These are phyloP conservation scores for Pisolithus tinctorius DNA, from an alignment of 768 basidiomycete genomes.

Conservation along the genomic window DNA sequence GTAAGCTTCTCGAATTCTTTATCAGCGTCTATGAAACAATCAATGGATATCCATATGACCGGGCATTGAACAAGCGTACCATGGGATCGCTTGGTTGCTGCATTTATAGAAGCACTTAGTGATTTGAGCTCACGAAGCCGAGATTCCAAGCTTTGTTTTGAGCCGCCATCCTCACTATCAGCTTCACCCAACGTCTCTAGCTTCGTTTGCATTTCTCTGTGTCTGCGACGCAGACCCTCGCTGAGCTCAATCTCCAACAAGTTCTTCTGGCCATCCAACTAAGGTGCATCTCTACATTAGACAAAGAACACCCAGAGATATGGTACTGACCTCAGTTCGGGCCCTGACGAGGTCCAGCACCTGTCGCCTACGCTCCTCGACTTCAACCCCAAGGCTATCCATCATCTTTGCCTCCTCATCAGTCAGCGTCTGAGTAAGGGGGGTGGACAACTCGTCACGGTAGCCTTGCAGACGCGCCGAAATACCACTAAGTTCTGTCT, in stretches of 20 bases:
- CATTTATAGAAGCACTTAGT: slow-evolving; percentile 60
- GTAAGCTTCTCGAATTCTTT: slow-evolving; percentile 61
- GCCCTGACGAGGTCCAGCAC: slow-evolving; percentile 61
- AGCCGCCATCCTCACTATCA: slow-evolving; percentile 46
- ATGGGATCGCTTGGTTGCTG: slow-evolving; percentile 56
- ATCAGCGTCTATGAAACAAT: slow-evolving; percentile 48
- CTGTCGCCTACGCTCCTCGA: slow-evolving; percentile 66
- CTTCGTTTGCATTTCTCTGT: slow-evolving; percentile 70
- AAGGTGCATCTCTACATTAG: neutral
- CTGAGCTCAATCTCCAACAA: slow-evolving; percentile 88
- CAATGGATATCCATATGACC: neutral
- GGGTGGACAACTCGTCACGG: slow-evolving; percentile 61
- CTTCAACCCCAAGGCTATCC: slow-evolving; percentile 62
- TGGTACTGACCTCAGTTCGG: slow-evolving; percentile 58
- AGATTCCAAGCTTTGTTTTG: slow-evolving; percentile 61
- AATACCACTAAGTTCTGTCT: slow-evolving; percentile 61
- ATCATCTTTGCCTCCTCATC: slow-evolving; percentile 64
- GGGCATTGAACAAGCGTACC: slow-evolving; percentile 28
- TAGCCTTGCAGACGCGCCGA: slow-evolving; percentile 59
- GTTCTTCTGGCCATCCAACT: slow-evolving; percentile 67
- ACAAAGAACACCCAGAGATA: neutral
- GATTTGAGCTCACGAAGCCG: slow-evolving; percentile 62
- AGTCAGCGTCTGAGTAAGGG: slow-evolving; percentile 70
- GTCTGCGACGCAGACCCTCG: slow-evolving; percentile 75
- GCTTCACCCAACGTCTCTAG: slow-evolving; percentile 70